Evolutionary conservation across 805 yeast species (phyloP).

Genomic region (Metschnikowia amazonensis): DNA sequence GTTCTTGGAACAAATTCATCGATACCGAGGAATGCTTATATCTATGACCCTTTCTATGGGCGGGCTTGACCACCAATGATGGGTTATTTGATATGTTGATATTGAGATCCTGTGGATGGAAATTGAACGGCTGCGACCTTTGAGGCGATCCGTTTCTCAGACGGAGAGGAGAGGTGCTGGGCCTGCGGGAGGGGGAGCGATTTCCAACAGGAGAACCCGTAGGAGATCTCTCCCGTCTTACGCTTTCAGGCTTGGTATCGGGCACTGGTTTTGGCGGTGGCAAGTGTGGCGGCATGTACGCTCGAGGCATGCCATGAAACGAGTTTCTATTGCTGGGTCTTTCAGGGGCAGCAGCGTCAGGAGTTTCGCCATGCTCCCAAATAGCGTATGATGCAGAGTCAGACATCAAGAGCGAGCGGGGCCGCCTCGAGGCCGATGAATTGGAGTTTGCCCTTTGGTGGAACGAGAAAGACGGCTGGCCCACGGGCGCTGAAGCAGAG

Average conservation of each 20-base stretch:
- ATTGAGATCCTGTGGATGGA: conserved; percentile 48
- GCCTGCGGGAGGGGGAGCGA: conserved; percentile 26
- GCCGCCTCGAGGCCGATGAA: conserved; percentile 22
- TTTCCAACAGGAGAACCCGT: conserved; percentile 26
- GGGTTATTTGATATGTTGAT: conserved; percentile 16
- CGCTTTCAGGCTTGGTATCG: not conserved
- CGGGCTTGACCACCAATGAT: conserved; percentile 40
- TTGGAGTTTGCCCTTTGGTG: conserved; percentile 15
- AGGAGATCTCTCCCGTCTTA: conserved; percentile 21
- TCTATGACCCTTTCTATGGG: conserved; percentile 88
- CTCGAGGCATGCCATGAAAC: conserved; percentile 16
- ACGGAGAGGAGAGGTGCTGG: conserved; percentile 13
- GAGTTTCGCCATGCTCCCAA: conserved; percentile 24
- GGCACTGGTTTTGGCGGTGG: conserved; percentile 19
- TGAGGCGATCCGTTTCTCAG: conserved; percentile 15
- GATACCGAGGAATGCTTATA: conserved; percentile 96
- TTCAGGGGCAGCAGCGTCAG: conserved; percentile 6
- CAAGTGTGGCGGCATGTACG: conserved; percentile 18
- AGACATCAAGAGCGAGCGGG: conserved; percentile 32
- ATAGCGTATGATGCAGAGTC: conserved; percentile 27
- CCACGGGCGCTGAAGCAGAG: conserved; percentile 14
- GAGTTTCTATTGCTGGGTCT: conserved; percentile 23
- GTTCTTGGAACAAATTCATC: conserved; percentile 93
- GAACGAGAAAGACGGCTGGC: conserved; percentile 14
- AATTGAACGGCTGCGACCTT: conserved; percentile 56